Percentiles rank a stretch among this genome's conserved stretches.
These are phyloP conservation scores for Inga laurina DNA, from an alignment of 306 rosid genomes.

Conservation along the genomic window DNA sequence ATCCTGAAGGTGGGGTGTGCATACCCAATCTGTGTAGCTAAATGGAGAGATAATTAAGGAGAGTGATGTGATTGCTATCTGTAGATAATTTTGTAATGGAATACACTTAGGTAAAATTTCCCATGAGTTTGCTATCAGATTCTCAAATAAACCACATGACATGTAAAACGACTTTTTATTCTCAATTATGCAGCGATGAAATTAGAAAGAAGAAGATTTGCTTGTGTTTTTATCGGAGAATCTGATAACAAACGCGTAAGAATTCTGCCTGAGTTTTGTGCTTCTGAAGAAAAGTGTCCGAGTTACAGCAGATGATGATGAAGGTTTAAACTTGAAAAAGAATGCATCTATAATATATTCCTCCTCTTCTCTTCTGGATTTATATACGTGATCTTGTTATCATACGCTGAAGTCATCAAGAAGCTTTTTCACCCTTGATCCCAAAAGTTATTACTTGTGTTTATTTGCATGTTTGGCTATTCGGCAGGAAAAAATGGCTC, in stretches of 20 bases:
- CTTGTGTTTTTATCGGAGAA: background rate
- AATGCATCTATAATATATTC: background rate
- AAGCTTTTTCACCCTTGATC: background rate
- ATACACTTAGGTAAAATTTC: background rate
- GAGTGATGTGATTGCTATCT: slow-evolving; percentile 27
- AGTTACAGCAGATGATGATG: slow-evolving; percentile 20
- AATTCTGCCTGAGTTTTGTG: background rate
- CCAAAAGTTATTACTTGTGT: background rate
- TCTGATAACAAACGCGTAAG: background rate
- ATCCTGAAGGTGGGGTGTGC: slow-evolving; percentile 57
- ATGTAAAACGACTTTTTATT: background rate
- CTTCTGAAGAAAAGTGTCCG: background rate
- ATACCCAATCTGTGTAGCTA: slow-evolving; percentile 58
- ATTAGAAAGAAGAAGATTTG: background rate
- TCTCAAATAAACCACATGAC: background rate
- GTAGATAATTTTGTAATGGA: slow-evolving; percentile 30
- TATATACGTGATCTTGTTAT: slow-evolving; percentile 14
- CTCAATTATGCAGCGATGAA: background rate
- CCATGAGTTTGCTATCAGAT: background rate
- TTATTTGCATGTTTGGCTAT: background rate
- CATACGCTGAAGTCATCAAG: background rate
- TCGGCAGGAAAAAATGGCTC: background rate
- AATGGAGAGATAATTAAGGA: background rate
- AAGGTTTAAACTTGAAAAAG: slow-evolving; percentile 23
- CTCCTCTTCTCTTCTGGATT: background rate